These are phyloP conservation scores for Pyracantha coccinea DNA, from an alignment of 331 rosid species.

Conservation along the genomic window DNA sequence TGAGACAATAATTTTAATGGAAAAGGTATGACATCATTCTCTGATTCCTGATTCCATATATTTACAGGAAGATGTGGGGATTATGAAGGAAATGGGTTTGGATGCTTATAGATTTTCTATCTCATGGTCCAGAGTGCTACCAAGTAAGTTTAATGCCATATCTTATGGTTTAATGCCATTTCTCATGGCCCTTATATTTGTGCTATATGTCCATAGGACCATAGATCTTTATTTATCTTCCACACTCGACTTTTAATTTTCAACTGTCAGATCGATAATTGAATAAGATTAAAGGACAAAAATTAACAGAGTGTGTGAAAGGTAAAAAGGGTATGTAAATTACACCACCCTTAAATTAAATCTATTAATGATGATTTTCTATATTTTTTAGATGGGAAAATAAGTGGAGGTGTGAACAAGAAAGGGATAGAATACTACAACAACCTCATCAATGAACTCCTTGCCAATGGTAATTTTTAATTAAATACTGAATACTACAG, in stretches of 20 bases:
- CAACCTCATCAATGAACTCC: conserved; percentile 40
- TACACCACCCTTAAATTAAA: neutral
- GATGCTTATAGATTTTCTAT: conserved; percentile 54
- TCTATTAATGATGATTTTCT: neutral
- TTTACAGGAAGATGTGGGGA: conserved; percentile 35
- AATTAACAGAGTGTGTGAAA: no score
- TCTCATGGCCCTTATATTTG: neutral
- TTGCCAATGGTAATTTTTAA: conserved; percentile 29
- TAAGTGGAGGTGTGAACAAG: conserved; percentile 40
- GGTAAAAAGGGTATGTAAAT: no score
- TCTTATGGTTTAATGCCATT: neutral
- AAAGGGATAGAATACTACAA: conserved; percentile 36
- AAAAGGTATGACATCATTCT: no score
- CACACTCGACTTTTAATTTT: no score
- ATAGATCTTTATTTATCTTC: no score
- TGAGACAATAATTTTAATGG: neutral
- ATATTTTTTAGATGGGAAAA: conserved; percentile 30
- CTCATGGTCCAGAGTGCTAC: conserved; percentile 59
- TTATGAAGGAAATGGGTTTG: conserved; percentile 39
- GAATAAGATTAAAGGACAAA: no score
- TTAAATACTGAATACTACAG: neutral
- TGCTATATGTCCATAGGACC: no score
- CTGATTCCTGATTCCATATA: neutral
- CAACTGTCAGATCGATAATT: no score
- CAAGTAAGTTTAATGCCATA: conserved; percentile 25